phyloP scores from a whole-genome alignment of 768 basidiomycete species.

The Boletus rubropictus region DNA sequence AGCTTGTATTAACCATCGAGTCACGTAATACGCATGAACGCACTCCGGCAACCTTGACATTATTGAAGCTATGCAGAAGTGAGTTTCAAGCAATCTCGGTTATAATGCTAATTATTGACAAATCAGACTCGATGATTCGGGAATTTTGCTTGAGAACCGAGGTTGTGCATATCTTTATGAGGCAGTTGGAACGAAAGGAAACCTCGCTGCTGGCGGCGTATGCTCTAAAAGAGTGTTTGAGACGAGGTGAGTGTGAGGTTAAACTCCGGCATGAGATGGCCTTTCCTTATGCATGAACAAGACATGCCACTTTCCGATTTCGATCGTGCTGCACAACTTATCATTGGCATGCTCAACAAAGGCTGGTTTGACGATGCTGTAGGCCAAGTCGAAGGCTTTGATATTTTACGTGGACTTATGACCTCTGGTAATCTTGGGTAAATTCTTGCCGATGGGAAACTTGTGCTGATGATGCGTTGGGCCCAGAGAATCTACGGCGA shows the following conservation, averaged over 20 bases:
- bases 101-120: background rate
- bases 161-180: background rate
- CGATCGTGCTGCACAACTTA: background rate
- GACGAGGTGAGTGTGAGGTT: background rate
- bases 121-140: background rate
- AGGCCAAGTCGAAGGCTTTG: background rate
- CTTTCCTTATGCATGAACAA: background rate
- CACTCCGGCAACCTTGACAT: background rate
- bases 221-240: background rate
- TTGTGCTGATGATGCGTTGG: background rate
- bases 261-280: too few relatives aligned
- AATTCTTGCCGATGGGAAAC: background rate
- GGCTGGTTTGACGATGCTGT: background rate
- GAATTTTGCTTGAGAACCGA: background rate
- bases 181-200: background rate
- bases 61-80: background rate
- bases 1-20: background rate
- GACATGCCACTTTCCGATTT: background rate
- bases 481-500: background rate
- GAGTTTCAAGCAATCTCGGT: background rate
- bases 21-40: background rate
- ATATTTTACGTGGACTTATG: background rate
- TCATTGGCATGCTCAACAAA: background rate
- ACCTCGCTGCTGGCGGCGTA: background rate
- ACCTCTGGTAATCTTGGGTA: background rate